Evolutionary conservation across 805 yeast genomes (phyloP).

Genomic region (Metschnikowia borealis): DNA sequence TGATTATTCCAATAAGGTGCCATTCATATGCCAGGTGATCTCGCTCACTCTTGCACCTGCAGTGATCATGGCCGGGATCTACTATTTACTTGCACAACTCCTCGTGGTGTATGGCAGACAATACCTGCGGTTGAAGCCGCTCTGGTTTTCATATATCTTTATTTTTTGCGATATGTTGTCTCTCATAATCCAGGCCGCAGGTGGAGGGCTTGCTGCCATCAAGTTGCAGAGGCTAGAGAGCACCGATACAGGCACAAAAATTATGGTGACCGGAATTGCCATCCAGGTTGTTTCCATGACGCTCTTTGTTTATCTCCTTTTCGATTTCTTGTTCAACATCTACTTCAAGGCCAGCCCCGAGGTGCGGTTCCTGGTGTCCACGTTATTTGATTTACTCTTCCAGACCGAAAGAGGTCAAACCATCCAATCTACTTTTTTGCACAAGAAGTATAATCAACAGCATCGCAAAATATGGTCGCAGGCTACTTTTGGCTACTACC

Average conservation of each 20-base stretch:
- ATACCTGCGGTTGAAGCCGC: slow-evolving; percentile 52
- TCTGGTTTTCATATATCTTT: slow-evolving; percentile 60
- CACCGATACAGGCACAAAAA: slow-evolving; percentile 49
- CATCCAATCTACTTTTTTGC: slow-evolving; percentile 18
- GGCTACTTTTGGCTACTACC: slow-evolving; percentile 38
- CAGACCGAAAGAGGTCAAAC: slow-evolving; percentile 19
- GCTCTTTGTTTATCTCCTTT: slow-evolving; percentile 50
- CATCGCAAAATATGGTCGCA: slow-evolving; percentile 34
- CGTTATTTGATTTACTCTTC: slow-evolving; percentile 20
- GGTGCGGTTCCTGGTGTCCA: slow-evolving; percentile 23
- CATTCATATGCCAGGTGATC: slow-evolving; percentile 61
- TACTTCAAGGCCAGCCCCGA: slow-evolving; percentile 26
- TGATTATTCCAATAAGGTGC: slow-evolving; percentile 20
- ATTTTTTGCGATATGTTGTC: slow-evolving; percentile 63
- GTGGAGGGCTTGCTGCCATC: slow-evolving; percentile 19
- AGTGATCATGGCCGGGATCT: slow-evolving; percentile 80
- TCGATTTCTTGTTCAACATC: slow-evolving; percentile 42
- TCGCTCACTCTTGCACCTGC: slow-evolving; percentile 77
- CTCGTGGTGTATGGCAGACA: slow-evolving; percentile 47
- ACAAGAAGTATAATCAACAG: slow-evolving; percentile 30
- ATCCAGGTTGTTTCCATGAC: slow-evolving; percentile 72
- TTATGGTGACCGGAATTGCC: slow-evolving; percentile 76
- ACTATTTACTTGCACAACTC: slow-evolving; percentile 64
- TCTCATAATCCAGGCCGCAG: slow-evolving; percentile 33
- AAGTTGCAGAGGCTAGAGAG: slow-evolving; percentile 23